These are phyloP conservation scores for Eucalyptus erythrocorys DNA, from an alignment of 345 rosid genomes.

Conservation along the genomic window DNA sequence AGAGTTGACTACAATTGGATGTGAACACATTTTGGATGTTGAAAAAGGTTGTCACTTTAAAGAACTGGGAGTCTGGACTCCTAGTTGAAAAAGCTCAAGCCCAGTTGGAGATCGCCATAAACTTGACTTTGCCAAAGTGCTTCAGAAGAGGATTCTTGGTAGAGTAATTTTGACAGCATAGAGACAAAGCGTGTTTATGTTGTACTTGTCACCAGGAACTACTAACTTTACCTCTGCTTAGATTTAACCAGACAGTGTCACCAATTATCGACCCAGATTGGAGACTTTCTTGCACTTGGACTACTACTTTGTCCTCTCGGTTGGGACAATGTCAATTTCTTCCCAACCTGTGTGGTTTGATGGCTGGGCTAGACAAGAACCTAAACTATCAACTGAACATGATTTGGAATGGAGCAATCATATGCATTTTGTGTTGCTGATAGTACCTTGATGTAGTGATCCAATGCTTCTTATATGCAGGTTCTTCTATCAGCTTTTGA, in stretches of 20 bases:
- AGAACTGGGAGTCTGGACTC: background rate
- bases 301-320: background rate
- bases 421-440: background rate
- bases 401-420: background rate
- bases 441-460: background rate
- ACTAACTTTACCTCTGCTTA: background rate
- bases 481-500: conserved; percentile 81
- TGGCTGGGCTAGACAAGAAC: background rate
- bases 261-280: background rate
- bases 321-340: background rate
- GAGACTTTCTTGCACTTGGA: background rate
- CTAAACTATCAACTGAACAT: background rate
- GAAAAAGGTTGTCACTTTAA: background rate
- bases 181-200: background rate
- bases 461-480: conserved; percentile 19
- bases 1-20: background rate
- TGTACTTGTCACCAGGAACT: background rate
- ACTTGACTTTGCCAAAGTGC: background rate
- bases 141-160: background rate
- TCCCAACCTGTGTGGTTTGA: background rate
- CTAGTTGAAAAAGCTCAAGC: background rate
- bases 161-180: background rate
- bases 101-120: background rate
- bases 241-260: background rate
- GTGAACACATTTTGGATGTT: background rate